Conservation (phyloP, 2,329 filamentous ascomycete species). For the Colletotrichum orbiculare region DNA sequence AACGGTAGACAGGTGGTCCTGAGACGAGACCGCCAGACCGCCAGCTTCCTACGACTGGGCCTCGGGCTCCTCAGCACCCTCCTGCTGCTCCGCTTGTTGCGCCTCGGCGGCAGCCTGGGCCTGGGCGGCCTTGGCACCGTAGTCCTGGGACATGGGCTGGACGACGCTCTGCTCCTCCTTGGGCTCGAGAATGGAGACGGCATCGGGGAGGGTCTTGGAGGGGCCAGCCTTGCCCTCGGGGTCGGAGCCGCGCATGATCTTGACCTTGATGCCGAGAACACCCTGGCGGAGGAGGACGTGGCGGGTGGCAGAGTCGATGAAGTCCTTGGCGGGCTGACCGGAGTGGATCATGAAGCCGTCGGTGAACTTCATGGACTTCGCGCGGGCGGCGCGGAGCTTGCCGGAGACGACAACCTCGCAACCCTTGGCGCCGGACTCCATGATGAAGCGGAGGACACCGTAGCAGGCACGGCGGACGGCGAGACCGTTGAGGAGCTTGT, state of each 20-base stretch:
- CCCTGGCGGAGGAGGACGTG: slow-evolving; percentile 99
- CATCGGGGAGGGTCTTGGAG: slow-evolving; percentile 96
- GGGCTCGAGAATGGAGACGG: slow-evolving; percentile 99
- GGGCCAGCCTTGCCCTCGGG: slow-evolving; percentile 99
- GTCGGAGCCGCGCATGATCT: slow-evolving; percentile 99
- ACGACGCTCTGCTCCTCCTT: slow-evolving; percentile 98
- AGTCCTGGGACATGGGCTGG: slow-evolving; percentile 97
- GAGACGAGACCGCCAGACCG: slow-evolving; percentile 36
- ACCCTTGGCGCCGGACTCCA: slow-evolving; percentile 99
- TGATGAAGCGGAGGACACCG: slow-evolving; percentile 99
- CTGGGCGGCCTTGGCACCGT: slow-evolving; percentile 87
- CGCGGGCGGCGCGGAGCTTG: slow-evolving; percentile 98
- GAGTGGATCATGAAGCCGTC: slow-evolving; percentile 99
- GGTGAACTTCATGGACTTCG: slow-evolving; percentile 99
- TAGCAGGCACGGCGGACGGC: slow-evolving; percentile 99
- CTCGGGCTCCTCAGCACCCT: slow-evolving; percentile 66
- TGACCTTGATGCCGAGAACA: slow-evolving; percentile 99
- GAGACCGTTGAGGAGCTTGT: slow-evolving; percentile 99
- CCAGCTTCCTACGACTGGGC: slow-evolving; percentile 56
- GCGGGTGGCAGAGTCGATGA: slow-evolving; percentile 98
- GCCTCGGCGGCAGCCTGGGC: slow-evolving; percentile 74
- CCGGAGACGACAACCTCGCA: slow-evolving; percentile 99
- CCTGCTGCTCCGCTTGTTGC: slow-evolving; percentile 62
- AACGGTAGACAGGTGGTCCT: slow-evolving; percentile 10
- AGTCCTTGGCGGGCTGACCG: slow-evolving; percentile 98